phyloP scores from a whole-genome alignment of 2,329 filamentous ascomycete genomes.

The Dendryphion nanum region DNA sequence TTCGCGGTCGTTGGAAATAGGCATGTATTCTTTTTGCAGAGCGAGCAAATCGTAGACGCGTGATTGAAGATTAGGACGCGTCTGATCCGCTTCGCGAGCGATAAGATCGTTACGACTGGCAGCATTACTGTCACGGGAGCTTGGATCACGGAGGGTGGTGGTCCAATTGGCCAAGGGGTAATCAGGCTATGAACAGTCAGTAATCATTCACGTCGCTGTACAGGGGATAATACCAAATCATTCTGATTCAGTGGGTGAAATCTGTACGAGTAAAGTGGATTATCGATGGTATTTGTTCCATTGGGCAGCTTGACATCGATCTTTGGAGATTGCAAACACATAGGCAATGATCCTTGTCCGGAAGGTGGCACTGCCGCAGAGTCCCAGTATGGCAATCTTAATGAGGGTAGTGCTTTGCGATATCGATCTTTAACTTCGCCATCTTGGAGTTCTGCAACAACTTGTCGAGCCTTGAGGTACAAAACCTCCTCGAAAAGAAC shows the following conservation, averaged over 20 bases:
- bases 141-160: conserved; percentile 44
- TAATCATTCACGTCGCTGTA: neutral
- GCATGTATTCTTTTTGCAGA: conserved; percentile 32
- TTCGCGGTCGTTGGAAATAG: conserved; percentile 68
- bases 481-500: conserved; percentile 54
- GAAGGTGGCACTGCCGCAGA: conserved; percentile 41
- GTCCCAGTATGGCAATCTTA: conserved; percentile 47
- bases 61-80: conserved; percentile 55
- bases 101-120: conserved; percentile 22
- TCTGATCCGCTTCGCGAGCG: conserved; percentile 55
- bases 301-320: conserved; percentile 24
- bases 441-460: conserved; percentile 38
- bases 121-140: conserved; percentile 12
- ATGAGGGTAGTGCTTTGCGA: conserved; percentile 33
- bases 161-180: conserved; percentile 15
- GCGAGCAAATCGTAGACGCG: conserved; percentile 64
- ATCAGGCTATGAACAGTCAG: conserved; percentile 1
- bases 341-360: conserved; percentile 35
- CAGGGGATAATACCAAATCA: conserved; percentile 44
- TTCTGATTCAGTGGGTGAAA: conserved; percentile 55
- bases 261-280: conserved; percentile 45
- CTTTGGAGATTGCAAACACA: conserved; percentile 35
- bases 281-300: conserved; percentile 35
- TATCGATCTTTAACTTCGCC: conserved; percentile 38
- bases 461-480: conserved; percentile 37